Percentiles rank a stretch among this genome's conserved stretches.
phyloP scores from a whole-genome alignment of 139 green algal genomes.

The Zygnema circumcarinatum region DNA sequence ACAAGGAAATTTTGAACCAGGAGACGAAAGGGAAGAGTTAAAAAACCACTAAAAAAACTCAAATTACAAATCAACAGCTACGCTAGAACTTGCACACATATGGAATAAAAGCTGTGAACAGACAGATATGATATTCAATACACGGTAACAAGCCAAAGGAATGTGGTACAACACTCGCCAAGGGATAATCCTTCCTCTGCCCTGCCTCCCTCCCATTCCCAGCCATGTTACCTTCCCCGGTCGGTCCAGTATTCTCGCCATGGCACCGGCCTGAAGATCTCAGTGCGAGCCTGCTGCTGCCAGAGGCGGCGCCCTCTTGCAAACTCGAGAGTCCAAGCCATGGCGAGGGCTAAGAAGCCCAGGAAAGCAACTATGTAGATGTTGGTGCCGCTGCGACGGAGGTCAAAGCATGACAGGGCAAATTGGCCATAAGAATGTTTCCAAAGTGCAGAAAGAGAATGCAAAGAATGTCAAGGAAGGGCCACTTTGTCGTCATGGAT shows the following conservation, averaged over 20 bases:
- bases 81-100: too few relatives aligned
- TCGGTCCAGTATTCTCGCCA: not conserved
- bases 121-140: too few relatives aligned
- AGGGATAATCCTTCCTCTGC: too few relatives aligned
- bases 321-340: conserved; percentile 17
- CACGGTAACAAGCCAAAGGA: too few relatives aligned
- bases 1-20: too few relatives aligned
- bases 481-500: too few relatives aligned
- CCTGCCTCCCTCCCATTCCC: too few relatives aligned
- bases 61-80: too few relatives aligned
- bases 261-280: not conserved
- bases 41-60: too few relatives aligned
- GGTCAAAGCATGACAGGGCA: not conserved
- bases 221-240: not conserved
- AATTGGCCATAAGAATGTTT: not conserved
- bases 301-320: not conserved
- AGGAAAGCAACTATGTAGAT: conserved; percentile 19
- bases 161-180: too few relatives aligned
- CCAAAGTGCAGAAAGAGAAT: not conserved
- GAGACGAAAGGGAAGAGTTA: too few relatives aligned
- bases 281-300: not conserved
- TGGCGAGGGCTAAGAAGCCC: conserved; percentile 9
- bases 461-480: not conserved
- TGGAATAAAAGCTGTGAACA: too few relatives aligned
- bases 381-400: conserved; percentile 21